Conservation (phyloP, 148 eudicot species). For the Silene latifolia region DNA sequence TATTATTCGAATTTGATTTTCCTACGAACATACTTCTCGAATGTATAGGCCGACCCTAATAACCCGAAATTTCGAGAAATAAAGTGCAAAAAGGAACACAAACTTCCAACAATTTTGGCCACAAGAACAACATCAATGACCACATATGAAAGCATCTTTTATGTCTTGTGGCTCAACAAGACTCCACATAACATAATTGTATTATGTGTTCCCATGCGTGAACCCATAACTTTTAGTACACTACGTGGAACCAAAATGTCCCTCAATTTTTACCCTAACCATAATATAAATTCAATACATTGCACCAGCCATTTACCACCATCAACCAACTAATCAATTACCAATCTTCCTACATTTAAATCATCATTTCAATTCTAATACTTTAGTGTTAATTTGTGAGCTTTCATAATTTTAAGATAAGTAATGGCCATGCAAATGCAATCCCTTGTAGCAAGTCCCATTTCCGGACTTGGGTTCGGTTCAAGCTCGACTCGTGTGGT, state of each 20-base stretch:
- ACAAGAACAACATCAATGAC: not conserved
- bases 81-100: constrained; percentile 7
- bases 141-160: not conserved
- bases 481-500: constrained; percentile 8
- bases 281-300: constrained; percentile 12
- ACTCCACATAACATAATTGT: constrained; percentile 12
- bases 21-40: too few species aligned
- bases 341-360: too few species aligned
- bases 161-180: not conserved
- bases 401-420: too few species aligned
- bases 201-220: constrained; percentile 8
- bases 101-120: not conserved
- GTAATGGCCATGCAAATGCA: constrained; percentile 32
- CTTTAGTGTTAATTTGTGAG: too few species aligned
- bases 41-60: too few species aligned
- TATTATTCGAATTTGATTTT: too few species aligned
- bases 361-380: too few species aligned
- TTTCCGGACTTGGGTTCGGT: not conserved
- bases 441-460: constrained; percentile 26
- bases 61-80: constrained; percentile 5
- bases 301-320: too few species aligned
- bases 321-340: not conserved
- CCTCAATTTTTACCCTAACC: constrained; percentile 11
- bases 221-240: not conserved
- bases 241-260: constrained; percentile 12